These are phyloP conservation scores for Candida germanica DNA, from an alignment of 805 yeast species.

Conservation along the genomic window DNA sequence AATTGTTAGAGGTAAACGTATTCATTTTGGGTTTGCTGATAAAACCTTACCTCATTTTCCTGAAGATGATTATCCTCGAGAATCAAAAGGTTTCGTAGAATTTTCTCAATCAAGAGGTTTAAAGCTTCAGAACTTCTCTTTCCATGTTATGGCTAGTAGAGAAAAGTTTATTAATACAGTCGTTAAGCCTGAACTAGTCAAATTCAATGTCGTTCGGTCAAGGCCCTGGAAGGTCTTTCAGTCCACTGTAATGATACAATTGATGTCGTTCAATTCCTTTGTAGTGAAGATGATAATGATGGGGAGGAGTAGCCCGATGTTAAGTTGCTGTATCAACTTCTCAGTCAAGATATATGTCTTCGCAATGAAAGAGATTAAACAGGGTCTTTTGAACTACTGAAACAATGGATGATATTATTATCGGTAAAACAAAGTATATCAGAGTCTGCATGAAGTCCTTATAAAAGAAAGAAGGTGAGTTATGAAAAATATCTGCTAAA, in stretches of 20 bases:
- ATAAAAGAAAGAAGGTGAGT: no score
- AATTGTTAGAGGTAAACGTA: constrained; percentile 99
- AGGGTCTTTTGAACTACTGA: no score
- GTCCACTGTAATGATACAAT: constrained; percentile 98
- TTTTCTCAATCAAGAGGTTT: constrained; percentile 95
- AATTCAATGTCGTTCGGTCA: constrained; percentile 95
- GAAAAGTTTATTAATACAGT: constrained; percentile 99
- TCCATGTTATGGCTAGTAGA: constrained; percentile 99
- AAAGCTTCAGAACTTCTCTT: constrained; percentile 97
- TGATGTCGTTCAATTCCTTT: constrained; percentile 90
- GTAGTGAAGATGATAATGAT: constrained; percentile 99
- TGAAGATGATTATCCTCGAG: constrained; percentile 97
- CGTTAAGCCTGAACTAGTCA: constrained; percentile 97
- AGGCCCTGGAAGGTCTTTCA: constrained; percentile 95
- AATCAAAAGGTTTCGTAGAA: constrained; percentile 96
- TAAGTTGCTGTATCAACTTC: no score
- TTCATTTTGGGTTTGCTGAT: constrained; percentile 94
- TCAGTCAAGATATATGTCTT: no score
- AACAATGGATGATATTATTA: no score
- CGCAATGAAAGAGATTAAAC: no score
- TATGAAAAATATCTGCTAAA: no score
- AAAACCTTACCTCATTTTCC: constrained; percentile 97
- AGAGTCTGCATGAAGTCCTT: no score
- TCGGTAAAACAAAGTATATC: no score
- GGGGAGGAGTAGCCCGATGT: no score